A percentile compares a stretch with the other conserved stretches of the same genome.
phyloP scores from a whole-genome alignment of 2,329 filamentous ascomycete species.

The Fusarium oligoseptatum region DNA sequence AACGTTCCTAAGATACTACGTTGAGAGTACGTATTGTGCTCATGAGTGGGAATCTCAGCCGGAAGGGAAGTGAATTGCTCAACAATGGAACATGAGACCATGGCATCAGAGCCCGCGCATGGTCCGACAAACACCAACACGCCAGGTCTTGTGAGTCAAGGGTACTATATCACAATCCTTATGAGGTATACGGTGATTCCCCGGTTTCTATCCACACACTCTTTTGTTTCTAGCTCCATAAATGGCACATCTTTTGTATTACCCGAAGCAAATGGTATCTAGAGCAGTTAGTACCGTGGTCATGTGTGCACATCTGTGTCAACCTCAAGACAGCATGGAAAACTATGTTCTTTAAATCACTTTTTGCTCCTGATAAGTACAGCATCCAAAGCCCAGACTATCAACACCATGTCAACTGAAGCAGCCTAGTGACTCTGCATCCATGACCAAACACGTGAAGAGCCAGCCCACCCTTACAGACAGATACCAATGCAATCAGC shows the following conservation, averaged over 20 bases:
- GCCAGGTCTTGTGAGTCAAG: background rate
- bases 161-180: background rate
- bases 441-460: background rate
- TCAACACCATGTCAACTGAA: background rate
- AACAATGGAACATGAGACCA: background rate
- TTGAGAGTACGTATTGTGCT: background rate
- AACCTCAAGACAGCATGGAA: background rate
- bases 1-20: background rate
- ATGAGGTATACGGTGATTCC: too few species aligned
- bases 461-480: constrained; percentile 29
- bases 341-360: background rate
- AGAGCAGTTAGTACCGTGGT: background rate
- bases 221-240: background rate
- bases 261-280: background rate
- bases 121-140: background rate
- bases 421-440: background rate
- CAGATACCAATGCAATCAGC: constrained; percentile 51
- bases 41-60: background rate
- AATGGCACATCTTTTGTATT: background rate
- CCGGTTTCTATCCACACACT: background rate
- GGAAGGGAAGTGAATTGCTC: background rate
- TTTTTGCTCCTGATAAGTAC: background rate
- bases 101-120: background rate
- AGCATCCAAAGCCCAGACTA: background rate
- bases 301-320: background rate